Percentiles rank a stretch among this genome's conserved stretches.
phyloP scores from a whole-genome alignment of 1,139 yeast species.

The Debaryomycetaceae sp. region DNA sequence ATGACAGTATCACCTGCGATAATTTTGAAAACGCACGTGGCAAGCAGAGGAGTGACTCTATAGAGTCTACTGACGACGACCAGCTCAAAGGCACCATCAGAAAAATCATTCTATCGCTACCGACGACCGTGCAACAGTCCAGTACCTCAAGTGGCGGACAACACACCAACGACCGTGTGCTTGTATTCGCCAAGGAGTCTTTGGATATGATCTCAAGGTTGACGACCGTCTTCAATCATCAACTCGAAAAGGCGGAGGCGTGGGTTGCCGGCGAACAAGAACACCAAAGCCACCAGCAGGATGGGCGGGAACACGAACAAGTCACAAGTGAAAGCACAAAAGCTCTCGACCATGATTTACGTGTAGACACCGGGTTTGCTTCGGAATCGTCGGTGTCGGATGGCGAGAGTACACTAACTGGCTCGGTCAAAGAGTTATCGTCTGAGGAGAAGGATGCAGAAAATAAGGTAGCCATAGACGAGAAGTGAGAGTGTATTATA shows the following conservation, averaged over 20 bases:
- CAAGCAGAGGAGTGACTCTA: background rate
- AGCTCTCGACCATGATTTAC: background rate
- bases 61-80: slow-evolving; percentile 3
- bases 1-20: background rate
- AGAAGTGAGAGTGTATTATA: slow-evolving; percentile 2
- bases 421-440: no score
- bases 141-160: slow-evolving; percentile 16
- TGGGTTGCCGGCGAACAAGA: slow-evolving; percentile 61
- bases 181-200: slow-evolving; percentile 83
- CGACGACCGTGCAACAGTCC: slow-evolving; percentile 40
- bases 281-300: slow-evolving; percentile 2
- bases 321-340: background rate
- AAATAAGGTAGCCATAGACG: no score
- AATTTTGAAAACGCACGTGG: background rate
- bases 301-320: background rate
- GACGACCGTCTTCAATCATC: slow-evolving; percentile 78
- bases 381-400: slow-evolving; percentile 5
- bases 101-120: slow-evolving; percentile 70
- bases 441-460: slow-evolving; percentile 5
- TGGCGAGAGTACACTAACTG: slow-evolving; percentile 2
- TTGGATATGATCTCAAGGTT: slow-evolving; percentile 82
- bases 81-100: slow-evolving; percentile 67
- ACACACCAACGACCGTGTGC: slow-evolving; percentile 57
- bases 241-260: slow-evolving; percentile 74
- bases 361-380: slow-evolving; percentile 2